Base-by-base conservation (phyloP, 768 basidiomycete species). In the Panaeolus cyanescens region DNA sequence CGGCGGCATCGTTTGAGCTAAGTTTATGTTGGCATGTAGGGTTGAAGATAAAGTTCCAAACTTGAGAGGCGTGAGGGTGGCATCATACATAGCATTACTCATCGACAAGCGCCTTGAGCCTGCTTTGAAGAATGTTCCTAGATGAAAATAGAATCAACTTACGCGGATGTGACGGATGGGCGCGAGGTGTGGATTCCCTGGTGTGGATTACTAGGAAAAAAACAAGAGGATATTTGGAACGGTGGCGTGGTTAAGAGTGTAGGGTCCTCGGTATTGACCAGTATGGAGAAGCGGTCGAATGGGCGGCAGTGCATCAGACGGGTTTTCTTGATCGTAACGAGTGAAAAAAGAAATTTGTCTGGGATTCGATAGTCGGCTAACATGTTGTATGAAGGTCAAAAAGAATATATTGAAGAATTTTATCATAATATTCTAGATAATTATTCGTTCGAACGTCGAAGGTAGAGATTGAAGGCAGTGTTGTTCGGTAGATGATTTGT, bases 321-420 rank as follows among this genome's bases (percentile, higher is more conserved):
- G 33, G 53, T 59, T 53, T 33, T 37, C 36, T 54, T 37, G 32
- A 37, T 50, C 19, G 32, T 22, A 31, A 32, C 56, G 62, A 20
- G 15, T 42, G 33, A 15, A 42, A 64, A 64, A 64, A 64, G 59
- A 32, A 50, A 61, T 64, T 64, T 64, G 56, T 61, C 56, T 22
- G 28, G 22, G 12, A 50, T 45, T 32, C 45, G 54, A 36, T 42
- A 56, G 32, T 32, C 36, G 55, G 54, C 36, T 34, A 55, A 22
- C 42, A 17, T 20, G 36, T 33, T 19, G 20, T 30, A 5, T 37
- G 59, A 59, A 33, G 32, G 13, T 30, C 30, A 17, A 36, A 8
- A 28, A 28, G 59, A 25, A 58, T 20, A n/a, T 15, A 40, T 9
- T 30, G 30, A 61, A 57, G 37, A 40, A 34, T 33, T 58, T 50